phyloP scores from a whole-genome alignment of 2,329 filamentous ascomycete genomes.

The Aspergillus sp. region DNA sequence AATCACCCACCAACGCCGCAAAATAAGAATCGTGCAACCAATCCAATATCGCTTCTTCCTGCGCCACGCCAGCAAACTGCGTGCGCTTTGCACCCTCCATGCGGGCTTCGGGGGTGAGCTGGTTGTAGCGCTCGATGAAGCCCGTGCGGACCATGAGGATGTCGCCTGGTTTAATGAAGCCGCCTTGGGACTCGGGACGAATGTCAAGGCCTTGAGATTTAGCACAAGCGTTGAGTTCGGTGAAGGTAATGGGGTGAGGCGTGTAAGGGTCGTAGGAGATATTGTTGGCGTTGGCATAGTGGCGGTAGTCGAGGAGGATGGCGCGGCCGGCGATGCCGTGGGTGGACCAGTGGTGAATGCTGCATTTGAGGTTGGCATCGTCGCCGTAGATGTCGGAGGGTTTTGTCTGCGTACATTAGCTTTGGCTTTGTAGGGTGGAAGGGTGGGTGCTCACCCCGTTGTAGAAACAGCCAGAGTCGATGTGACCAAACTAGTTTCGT shows the following conservation, averaged over 20 bases:
- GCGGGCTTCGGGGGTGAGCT: conserved; percentile 32
- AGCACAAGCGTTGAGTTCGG: conserved; percentile 54
- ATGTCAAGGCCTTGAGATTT: conserved; percentile 57
- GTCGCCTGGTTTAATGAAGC: conserved; percentile 54
- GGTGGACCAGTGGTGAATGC: conserved; percentile 38
- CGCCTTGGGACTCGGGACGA: conserved; percentile 47
- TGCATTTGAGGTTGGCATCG: conserved; percentile 31
- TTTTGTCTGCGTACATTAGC: conserved; percentile 21
- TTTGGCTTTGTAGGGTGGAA: neutral
- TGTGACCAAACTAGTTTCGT: conserved; percentile 30
- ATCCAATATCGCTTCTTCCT: conserved; percentile 50
- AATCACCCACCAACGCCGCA: conserved; percentile 58
- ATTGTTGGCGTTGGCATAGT: conserved; percentile 46
- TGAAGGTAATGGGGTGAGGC: conserved; percentile 47
- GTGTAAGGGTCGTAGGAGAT: conserved; percentile 48
- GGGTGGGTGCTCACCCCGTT: conserved; percentile 27
- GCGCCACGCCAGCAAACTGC: conserved; percentile 46
- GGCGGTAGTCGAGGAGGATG: conserved; percentile 37
- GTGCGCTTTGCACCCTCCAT: conserved; percentile 23
- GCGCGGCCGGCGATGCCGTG: conserved; percentile 39
- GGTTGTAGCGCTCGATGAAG: conserved; percentile 53
- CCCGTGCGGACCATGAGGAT: conserved; percentile 61
- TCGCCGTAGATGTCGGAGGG: conserved; percentile 29
- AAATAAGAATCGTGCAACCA: conserved; percentile 68
- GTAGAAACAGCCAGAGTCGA: conserved; percentile 33